Percentiles rank a stretch among this genome's conserved stretches.
phyloP scores from a whole-genome alignment of 179 eudicot genomes.

The Actinidia polygama region DNA sequence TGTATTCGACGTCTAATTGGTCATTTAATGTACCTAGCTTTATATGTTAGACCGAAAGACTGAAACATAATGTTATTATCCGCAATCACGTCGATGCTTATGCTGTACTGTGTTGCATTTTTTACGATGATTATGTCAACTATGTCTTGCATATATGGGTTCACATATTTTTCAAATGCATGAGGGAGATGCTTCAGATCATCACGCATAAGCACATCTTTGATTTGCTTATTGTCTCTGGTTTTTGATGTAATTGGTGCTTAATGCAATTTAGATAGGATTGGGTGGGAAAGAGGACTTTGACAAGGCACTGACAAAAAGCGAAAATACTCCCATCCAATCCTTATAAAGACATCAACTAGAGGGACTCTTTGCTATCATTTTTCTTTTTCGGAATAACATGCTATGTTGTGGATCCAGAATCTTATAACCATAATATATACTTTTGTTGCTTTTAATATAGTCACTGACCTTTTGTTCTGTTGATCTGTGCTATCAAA shows the following conservation, averaged over 20 bases:
- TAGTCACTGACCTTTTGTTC: no score
- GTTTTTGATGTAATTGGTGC: neutral
- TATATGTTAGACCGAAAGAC: neutral
- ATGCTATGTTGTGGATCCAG: no score
- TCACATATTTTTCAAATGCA: neutral
- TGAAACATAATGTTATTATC: no score
- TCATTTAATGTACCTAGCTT: neutral
- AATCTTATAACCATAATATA: neutral
- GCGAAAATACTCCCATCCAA: neutral
- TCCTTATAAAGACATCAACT: neutral
- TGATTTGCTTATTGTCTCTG: neutral
- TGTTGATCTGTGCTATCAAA: neutral
- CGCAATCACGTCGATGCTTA: neutral
- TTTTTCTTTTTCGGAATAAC: neutral
- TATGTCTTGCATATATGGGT: neutral
- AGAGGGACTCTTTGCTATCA: neutral
- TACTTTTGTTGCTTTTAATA: neutral
- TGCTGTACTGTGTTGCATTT: neutral
- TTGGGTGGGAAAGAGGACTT: neutral
- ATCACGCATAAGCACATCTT: neutral
- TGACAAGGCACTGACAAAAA: no score
- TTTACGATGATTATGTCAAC: neutral
- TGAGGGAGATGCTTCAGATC: neutral
- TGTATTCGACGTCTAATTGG: neutral
- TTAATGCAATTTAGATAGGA: neutral